These are phyloP conservation scores for Ormosia emarginata DNA, from an alignment of 306 rosid species.

Conservation along the genomic window DNA sequence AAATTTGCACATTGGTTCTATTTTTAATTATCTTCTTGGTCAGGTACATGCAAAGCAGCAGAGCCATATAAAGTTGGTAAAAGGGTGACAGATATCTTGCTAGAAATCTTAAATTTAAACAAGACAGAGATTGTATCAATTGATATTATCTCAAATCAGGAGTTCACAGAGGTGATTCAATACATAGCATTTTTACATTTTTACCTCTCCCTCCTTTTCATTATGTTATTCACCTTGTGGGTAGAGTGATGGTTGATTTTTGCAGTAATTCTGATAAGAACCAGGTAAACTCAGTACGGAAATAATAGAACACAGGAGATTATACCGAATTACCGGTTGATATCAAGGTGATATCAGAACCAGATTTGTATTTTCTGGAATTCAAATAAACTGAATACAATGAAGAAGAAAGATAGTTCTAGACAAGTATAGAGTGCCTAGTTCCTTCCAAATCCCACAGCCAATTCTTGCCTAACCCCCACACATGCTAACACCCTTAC, in stretches of 20 bases:
- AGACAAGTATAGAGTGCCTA: too few species aligned
- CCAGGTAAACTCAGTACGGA: too few species aligned
- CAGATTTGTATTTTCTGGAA: too few species aligned
- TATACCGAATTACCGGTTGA: too few species aligned
- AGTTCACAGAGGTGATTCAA: constrained; percentile 90
- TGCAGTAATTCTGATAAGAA: not conserved
- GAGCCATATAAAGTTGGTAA: constrained; percentile 99
- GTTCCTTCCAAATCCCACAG: too few species aligned
- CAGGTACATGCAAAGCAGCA: constrained; percentile 94
- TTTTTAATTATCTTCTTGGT: constrained; percentile 31
- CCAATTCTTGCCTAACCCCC: too few species aligned
- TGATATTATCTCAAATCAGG: constrained; percentile 98
- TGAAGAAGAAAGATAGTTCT: too few species aligned
- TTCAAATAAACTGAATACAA: too few species aligned
- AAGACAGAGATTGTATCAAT: constrained; percentile 88
- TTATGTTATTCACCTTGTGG: not conserved
- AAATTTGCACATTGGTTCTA: not conserved
- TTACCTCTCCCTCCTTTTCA: not conserved
- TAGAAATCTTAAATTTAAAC: constrained; percentile 95
- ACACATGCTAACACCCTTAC: too few species aligned
- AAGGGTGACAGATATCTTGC: constrained; percentile 68
- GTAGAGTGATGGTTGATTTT: not conserved
- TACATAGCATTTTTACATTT: not conserved
- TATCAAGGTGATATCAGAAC: too few species aligned
- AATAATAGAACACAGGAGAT: too few species aligned